Evolutionary conservation across 2,329 filamentous ascomycete species (phyloP), one percentile per base, ranked within the genome.

Genomic region (Colletotrichum sidae): DNA sequence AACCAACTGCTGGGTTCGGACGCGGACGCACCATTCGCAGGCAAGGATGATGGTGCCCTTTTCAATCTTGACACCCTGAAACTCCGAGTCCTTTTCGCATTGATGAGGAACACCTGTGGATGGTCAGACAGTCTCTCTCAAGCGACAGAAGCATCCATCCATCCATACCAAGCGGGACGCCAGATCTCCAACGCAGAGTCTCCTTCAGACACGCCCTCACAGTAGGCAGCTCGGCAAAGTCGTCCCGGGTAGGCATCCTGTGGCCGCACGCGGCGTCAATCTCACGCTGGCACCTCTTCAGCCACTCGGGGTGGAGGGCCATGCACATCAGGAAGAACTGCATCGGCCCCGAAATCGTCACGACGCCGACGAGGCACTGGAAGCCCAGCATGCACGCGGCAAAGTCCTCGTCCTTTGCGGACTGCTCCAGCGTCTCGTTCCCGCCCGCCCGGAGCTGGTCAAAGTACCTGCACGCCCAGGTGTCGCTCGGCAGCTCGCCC

Each of bases 121-220:
- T 39, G 4, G 11, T 60, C 11, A 51, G 44, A 12, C 37, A 35
- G 25, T 1, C 4, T n/a, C 8, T 12, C 12, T 6, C 8, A 60
- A 2, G 41, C 6, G 15, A 10, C 9, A 46, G 44, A 25, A 25
- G 25, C 25, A 25, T 25, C 25, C 25, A 25, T 17, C 44, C 12
- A 42, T 10, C 33, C 8, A 69, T 69, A 81, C 82, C 81, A 4
- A 85, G 76, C 10, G 85, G 84, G 5, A 87, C 84, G 41, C 84
- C 81, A 5, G 85, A 86, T 55, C 84, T 78, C 86, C 86, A 88
- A 49, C 86, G 77, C n/a, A 87, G 72, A 12, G 83, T 85, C 74
- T 89, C 86, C 73, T 88, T 87, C 34, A 88, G 74, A 46, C 84
- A 84, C 2, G 86, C 86, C 13, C 85, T 77, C 9, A 88, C 79